These are phyloP conservation scores for Solanum microdontum DNA, from an alignment of 257 asterid genomes.

Conservation along the genomic window DNA sequence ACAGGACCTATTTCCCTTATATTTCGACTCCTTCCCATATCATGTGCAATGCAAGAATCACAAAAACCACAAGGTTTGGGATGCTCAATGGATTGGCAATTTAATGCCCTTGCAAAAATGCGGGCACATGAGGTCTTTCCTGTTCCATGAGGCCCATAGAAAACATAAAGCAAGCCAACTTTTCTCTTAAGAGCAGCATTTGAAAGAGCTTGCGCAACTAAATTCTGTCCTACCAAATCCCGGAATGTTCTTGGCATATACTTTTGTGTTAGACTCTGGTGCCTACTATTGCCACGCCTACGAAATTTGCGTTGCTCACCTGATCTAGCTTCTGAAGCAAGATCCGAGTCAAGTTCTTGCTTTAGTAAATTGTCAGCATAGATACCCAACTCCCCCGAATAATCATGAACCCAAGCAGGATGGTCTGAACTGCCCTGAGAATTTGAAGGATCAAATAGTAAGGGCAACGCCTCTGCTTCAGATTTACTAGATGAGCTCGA, in stretches of 20 bases:
- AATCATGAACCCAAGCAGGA: conserved; percentile 66
- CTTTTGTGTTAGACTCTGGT: conserved; percentile 70
- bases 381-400: conserved; percentile 81
- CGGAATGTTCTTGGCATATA: conserved; percentile 72
- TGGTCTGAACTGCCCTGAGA: conserved; percentile 63
- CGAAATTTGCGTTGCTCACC: conserved; percentile 27
- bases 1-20: conserved; percentile 70
- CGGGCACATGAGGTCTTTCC: conserved; percentile 84
- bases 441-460: conserved; percentile 61
- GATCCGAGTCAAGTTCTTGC: conserved; percentile 63
- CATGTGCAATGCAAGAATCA: conserved; percentile 50
- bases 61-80: conserved; percentile 78
- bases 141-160: conserved; percentile 86
- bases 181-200: conserved; percentile 60
- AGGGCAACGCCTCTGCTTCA: conserved; percentile 72
- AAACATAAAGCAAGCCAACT: conserved; percentile 67
- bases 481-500: conserved; percentile 68
- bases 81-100: conserved; percentile 60
- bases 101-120: conserved; percentile 69
- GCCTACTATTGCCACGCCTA: conserved; percentile 38
- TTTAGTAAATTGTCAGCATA: conserved; percentile 71
- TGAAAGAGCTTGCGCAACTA: conserved; percentile 82
- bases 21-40: conserved; percentile 44
- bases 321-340: conserved; percentile 76
- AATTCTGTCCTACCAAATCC: conserved; percentile 81